Conservation (phyloP, 2,329 filamentous ascomycete genomes). For the Neocatenulostroma microsporum region DNA sequence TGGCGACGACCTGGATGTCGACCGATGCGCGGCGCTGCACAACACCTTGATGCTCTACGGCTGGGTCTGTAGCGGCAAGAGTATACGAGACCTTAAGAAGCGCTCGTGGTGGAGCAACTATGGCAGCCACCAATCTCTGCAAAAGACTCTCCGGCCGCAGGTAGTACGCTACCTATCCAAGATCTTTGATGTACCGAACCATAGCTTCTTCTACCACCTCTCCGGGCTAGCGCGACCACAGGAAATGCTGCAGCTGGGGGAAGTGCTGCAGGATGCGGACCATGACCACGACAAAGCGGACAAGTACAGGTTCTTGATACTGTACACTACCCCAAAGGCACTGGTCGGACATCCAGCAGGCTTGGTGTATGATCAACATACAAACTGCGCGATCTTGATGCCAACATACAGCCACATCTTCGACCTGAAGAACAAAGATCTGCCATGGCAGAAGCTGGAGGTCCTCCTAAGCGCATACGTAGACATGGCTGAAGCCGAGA, state of each 20-base stretch:
- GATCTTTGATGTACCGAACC: constrained; percentile 25
- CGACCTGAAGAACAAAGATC: constrained; percentile 21
- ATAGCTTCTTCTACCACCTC: constrained; percentile 29
- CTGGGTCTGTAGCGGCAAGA: constrained; percentile 27
- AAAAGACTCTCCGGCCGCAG: constrained; percentile 21
- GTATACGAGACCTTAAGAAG: constrained; percentile 23
- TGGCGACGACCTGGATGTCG: constrained; percentile 18
- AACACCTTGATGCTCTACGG: constrained; percentile 29
- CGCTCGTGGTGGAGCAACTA: constrained; percentile 27
- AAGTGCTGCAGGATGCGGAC: constrained; percentile 25
- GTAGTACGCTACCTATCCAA: constrained; percentile 25
- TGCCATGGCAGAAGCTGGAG: constrained; percentile 30
- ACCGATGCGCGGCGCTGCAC: constrained; percentile 28
- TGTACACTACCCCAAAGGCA: constrained; percentile 24
- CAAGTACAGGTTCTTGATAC: constrained; percentile 25
- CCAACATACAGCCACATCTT: constrained; percentile 29
- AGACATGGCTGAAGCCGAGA: constrained; percentile 29
- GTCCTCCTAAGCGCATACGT: constrained; percentile 27
- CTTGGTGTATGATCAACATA: constrained; percentile 26
- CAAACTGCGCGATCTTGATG: constrained; percentile 25
- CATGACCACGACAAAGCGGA: constrained; percentile 15
- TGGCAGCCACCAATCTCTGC: constrained; percentile 20
- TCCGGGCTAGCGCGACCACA: constrained; percentile 20
- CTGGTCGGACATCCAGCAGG: constrained; percentile 26
- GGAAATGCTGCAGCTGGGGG: constrained; percentile 24